A percentile compares a stretch with the other conserved stretches of the same genome.
Conservation (phyloP, 129 eudicot species). For the Gnaphalium uliginosum region DNA sequence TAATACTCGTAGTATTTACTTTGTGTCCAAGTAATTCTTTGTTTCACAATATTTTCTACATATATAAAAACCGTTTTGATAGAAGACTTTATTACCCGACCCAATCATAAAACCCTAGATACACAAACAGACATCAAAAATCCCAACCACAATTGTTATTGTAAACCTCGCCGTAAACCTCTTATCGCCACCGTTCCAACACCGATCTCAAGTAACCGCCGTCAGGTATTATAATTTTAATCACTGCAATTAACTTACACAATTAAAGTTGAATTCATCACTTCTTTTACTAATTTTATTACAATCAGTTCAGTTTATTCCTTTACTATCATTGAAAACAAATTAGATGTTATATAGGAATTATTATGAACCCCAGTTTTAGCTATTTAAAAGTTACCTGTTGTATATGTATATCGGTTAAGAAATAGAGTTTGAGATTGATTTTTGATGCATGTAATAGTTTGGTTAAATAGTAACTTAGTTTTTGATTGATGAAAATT, state of each 20-base stretch:
- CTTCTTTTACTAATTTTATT: neutral
- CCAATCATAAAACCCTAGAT: neutral
- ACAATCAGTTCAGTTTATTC: neutral
- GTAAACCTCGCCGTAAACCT: constrained; percentile 27
- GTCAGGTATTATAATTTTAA: constrained; percentile 13
- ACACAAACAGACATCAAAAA: neutral
- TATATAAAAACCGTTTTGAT: no score
- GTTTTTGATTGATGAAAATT: constrained; percentile 13
- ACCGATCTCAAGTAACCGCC: constrained; percentile 5
- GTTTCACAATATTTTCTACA: no score
- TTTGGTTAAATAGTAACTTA: neutral
- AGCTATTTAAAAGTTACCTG: neutral
- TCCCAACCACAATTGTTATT: constrained; percentile 2
- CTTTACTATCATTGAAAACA: neutral
- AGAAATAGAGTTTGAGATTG: neutral
- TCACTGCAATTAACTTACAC: neutral
- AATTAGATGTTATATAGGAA: constrained; percentile 11
- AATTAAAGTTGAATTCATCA: neutral
- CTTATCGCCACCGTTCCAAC: constrained; percentile 19
- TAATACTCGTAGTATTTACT: no score
- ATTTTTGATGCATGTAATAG: neutral
- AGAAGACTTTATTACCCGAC: neutral
- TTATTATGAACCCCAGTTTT: constrained; percentile 17
- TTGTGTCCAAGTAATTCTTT: no score
- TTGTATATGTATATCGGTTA: neutral